Evolutionary conservation across 2,329 filamentous ascomycete genomes (phyloP).

Genomic region (Aspergillus sclerotialis): DNA sequence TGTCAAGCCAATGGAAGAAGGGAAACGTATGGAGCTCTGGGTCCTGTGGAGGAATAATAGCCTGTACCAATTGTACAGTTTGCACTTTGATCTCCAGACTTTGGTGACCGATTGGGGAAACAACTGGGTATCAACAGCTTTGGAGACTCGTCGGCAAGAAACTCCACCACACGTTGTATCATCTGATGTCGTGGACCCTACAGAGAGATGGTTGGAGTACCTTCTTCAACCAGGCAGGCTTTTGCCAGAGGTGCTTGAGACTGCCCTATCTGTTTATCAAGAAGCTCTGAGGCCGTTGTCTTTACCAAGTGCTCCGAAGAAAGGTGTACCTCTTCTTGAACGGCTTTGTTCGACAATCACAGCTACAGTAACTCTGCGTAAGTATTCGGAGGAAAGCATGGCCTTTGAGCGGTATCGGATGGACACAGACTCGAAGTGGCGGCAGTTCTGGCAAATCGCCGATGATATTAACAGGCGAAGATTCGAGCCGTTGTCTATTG

Average conservation of each 20-base stretch:
- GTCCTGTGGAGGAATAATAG: constrained; percentile 80
- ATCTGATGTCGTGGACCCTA: constrained; percentile 61
- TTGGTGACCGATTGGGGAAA: constrained; percentile 56
- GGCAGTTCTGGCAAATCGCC: constrained; percentile 77
- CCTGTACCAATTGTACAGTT: constrained; percentile 64
- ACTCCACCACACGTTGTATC: constrained; percentile 53
- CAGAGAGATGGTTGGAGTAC: constrained; percentile 79
- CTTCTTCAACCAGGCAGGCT: constrained; percentile 81
- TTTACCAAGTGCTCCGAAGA: constrained; percentile 35
- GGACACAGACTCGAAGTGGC: constrained; percentile 78
- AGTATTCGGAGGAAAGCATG: constrained; percentile 55
- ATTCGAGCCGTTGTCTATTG: constrained; percentile 71
- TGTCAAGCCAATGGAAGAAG: constrained; percentile 48
- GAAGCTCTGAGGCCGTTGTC: constrained; percentile 47
- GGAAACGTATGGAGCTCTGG: constrained; percentile 60
- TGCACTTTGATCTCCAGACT: constrained; percentile 65
- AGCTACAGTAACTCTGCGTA: constrained; percentile 59
- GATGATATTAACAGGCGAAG: constrained; percentile 80
- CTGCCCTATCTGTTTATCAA: constrained; percentile 74
- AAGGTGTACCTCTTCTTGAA: constrained; percentile 60
- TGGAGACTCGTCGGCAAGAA: constrained; percentile 50
- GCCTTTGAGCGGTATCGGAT: constrained; percentile 69
- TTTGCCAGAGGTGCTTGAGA: constrained; percentile 70
- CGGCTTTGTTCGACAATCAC: constrained; percentile 67
- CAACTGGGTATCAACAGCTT: constrained; percentile 63